Evolutionary conservation across 2,329 filamentous ascomycete species (phyloP), one percentile per base, ranked within the genome.

Genomic region (Alternaria incomplexa): DNA sequence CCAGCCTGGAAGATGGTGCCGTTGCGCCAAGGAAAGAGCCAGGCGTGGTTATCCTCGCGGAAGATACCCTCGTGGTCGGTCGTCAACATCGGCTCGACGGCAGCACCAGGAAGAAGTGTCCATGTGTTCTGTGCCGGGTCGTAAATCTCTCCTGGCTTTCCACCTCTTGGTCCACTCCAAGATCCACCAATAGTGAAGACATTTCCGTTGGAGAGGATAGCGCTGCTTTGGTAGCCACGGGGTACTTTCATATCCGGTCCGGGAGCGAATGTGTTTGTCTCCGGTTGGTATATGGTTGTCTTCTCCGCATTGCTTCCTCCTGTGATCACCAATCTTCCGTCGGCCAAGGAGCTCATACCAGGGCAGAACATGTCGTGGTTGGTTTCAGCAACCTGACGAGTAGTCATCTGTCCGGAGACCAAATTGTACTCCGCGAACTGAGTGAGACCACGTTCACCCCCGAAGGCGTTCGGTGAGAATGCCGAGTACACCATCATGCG

Each of bases 1-100:
- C 85, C 85, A 4, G 84, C 85, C 61, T 87, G 85, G 71, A 87
- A 86, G 22, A 86, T 79, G 6, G 63, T 66, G 23, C 67, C 67
- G 10, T 72, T 65, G 12, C 63, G 58, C 69, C 67, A 72, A 4
- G 62, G 59, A 25, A 67, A 72, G 3, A 72, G 59, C 69, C 69
- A 72, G 13, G 65, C 64, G n/a, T 72, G 69, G n/a, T 72, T 72
- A 40, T 72, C 69, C 17, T 62, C 46, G 11, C 66, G 64, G 44
- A 53, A 70, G 5, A 63, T 58, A 5, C 67, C 69, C 30, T 66
- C 66, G n/a, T 64, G 61, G 17, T 72, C 69, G 17, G 30, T 28
- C 2, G 69, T 72, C 46, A 72, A 48, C 48, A 70, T 70, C 0
- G 69, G 69, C 25, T 53, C 63, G 5, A 68, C 67, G 10, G 60